Percentiles rank a stretch among this genome's conserved stretches.
Conservation (phyloP, 176 grass and related monocot genomes). For the barley (Hordeum vulgare) region MorexV3_pseudomolecules_assembly NC_058520.1:561995934-561996433, state of each 20-base stretch:
- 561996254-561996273: background rate
- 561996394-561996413: background rate
- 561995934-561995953: no score
- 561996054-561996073: background rate
- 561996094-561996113: background rate
- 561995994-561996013: background rate
- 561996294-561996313: background rate
- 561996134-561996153: conserved; percentile 29
- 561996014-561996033: background rate
- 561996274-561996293: conserved; percentile 13
- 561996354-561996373: background rate
- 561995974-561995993: no score
- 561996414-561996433: background rate
- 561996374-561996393: conserved; percentile 30
- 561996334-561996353: conserved; percentile 1
- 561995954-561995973: no score
- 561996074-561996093: background rate
- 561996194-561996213: background rate
- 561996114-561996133: background rate
- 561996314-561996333: background rate
- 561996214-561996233: background rate
- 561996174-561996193: background rate
- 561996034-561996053: background rate
- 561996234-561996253: background rate
- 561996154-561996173: background rate